A percentile compares a stretch with the other conserved stretches of the same genome.
Conservation (phyloP, 768 basidiomycete species). For the Piloderma croceum region DNA sequence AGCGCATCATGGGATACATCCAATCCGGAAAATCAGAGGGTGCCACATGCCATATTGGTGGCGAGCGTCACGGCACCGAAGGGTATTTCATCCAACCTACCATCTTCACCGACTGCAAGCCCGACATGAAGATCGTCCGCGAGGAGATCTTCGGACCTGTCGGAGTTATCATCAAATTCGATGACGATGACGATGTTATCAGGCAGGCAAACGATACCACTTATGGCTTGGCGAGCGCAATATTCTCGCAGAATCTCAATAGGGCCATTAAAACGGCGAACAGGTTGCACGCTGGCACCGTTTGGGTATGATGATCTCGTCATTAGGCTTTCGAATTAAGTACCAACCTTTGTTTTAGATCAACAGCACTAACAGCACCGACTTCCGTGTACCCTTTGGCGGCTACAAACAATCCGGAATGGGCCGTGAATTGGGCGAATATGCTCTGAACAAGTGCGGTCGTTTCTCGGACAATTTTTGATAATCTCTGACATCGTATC, state of each 20-base stretch:
- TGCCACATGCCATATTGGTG: constrained; percentile 54
- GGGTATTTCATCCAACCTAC: constrained; percentile 65
- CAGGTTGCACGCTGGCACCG: constrained; percentile 39
- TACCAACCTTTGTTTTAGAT: constrained; percentile 23
- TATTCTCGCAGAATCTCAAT: constrained; percentile 44
- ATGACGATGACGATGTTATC: constrained; percentile 40
- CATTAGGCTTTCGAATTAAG: no score
- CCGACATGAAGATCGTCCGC: constrained; percentile 51
- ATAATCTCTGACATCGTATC: background rate
- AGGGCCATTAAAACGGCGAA: constrained; percentile 38
- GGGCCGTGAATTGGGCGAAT: constrained; percentile 75
- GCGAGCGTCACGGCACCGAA: constrained; percentile 43
- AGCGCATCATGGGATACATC: constrained; percentile 37
- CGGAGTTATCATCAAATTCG: constrained; percentile 62
- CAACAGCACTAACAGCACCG: constrained; percentile 45
- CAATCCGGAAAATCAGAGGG: constrained; percentile 53
- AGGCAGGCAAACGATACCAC: constrained; percentile 44
- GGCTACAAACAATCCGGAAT: constrained; percentile 83
- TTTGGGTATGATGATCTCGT: no score
- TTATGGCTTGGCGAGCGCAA: constrained; percentile 49
- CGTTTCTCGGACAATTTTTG: background rate
- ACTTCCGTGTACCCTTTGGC: constrained; percentile 69
- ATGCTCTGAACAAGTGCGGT: constrained; percentile 58
- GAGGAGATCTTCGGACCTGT: constrained; percentile 72
- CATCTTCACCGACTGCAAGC: constrained; percentile 51